Evolutionary conservation across 2,329 filamentous ascomycete species (phyloP), one percentile per base, ranked within the genome.

Genomic region (Sordariomycetes sp.): DNA sequence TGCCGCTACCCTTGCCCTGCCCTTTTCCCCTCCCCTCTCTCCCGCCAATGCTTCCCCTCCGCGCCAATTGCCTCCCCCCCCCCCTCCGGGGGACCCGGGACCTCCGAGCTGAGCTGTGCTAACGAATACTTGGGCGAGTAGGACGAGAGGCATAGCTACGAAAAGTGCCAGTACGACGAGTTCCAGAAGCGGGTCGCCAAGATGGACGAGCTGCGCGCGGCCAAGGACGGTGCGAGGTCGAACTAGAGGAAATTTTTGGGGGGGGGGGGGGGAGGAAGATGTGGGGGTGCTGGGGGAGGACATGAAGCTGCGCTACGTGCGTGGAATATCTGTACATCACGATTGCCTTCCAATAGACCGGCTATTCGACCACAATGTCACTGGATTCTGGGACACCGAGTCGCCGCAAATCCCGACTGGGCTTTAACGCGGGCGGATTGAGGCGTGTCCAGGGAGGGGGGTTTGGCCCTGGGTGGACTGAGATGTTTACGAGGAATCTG

Each of bases 111-210:
- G 36, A 42, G 22, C 39, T 56, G 20, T 50, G 22, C 35, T 32
- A 12, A 32, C 28, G 1, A 10, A 22, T 17, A 5, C n/a, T 52
- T 24, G 10, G 50, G 3, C 35, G 42, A 59, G 59, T 69, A 97
- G 94, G 85, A 90, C 72, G 94, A 99, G 79, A 81, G 94, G 77
- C 94, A 99, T 76, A 87, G 85, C 68, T 99, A 99, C 79, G 94
- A 99, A 72, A 97, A 97, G 74, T 99, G 94, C 82, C 94, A 99
- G 69, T 99, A 99, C 74, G 88, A 88, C 62, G 94, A 97, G 72
- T 99, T 99, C 80, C 96, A 96, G 84, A 90, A 92, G 81, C 85
- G 94, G 59, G 94, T 99, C 62, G 89, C 87, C 68, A 97, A 96
- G 85, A 99, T 99, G 94, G 85, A 97, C 67, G 91, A 99, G 78